Evolutionary conservation across 805 yeast species (phyloP).

Genomic region (Wickerhamiella australiensis): DNA sequence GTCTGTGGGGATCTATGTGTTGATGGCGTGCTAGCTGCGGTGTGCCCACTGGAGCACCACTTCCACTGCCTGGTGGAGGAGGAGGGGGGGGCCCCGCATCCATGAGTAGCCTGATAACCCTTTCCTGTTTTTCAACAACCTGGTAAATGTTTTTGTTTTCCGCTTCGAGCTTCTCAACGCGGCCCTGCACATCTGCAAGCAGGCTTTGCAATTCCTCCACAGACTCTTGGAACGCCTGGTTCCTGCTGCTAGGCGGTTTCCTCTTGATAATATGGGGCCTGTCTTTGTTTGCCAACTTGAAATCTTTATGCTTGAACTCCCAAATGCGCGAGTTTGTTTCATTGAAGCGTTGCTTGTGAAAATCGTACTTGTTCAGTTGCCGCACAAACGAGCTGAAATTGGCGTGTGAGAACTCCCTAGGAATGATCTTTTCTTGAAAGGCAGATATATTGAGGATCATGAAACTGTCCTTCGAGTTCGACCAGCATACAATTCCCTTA

Average conservation of each 20-base stretch:
- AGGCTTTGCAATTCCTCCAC: constrained; percentile 27
- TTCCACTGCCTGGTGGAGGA: constrained; percentile 16
- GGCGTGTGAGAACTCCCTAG: constrained; percentile 86
- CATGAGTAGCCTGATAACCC: neutral
- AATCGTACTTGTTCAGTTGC: constrained; percentile 91
- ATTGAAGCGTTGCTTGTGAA: constrained; percentile 78
- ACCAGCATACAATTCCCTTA: constrained; percentile 72
- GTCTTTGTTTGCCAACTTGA: constrained; percentile 61
- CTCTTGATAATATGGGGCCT: constrained; percentile 78
- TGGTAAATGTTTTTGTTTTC: constrained; percentile 12
- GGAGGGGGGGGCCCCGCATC: constrained; percentile 21
- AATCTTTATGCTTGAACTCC: constrained; percentile 92
- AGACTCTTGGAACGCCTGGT: constrained; percentile 17
- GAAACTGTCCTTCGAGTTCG: constrained; percentile 71
- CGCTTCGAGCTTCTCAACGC: constrained; percentile 20
- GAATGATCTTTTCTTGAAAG: constrained; percentile 41
- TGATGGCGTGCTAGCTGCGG: constrained; percentile 6
- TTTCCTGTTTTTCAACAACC: constrained; percentile 5
- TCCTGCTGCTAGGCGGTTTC: constrained; percentile 31
- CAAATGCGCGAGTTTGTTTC: constrained; percentile 33
- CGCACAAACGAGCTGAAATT: constrained; percentile 93
- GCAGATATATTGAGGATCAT: constrained; percentile 54
- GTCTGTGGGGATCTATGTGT: constrained; percentile 30
- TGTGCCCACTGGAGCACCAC: constrained; percentile 14
- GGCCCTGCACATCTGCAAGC: constrained; percentile 22